phyloP scores from a whole-genome alignment of 176 grass and related monocot genomes.

The Hyparrhenia diplandra region DNA sequence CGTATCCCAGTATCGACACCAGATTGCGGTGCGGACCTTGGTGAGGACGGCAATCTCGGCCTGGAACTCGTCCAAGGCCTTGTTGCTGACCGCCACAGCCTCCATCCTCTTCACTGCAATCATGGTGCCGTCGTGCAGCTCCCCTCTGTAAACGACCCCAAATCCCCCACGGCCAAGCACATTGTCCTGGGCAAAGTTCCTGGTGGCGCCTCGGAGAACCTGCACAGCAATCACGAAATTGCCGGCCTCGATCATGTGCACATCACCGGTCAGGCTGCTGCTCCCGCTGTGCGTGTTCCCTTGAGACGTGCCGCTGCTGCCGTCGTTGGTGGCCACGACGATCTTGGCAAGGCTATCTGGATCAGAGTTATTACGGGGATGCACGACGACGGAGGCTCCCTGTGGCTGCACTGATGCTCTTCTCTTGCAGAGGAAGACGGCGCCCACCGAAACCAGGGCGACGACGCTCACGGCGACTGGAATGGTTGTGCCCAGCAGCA shows the following conservation, averaged over 20 bases:
- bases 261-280: slow-evolving; percentile 31
- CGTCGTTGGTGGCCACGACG: slow-evolving; percentile 31
- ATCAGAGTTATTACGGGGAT: slow-evolving; percentile 49
- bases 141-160: slow-evolving; percentile 84
- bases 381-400: slow-evolving; percentile 43
- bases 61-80: slow-evolving; percentile 91
- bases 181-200: slow-evolving; percentile 72
- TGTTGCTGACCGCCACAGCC: slow-evolving; percentile 67
- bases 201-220: slow-evolving; percentile 64
- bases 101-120: slow-evolving; percentile 99
- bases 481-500: slow-evolving; percentile 38
- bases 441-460: background rate
- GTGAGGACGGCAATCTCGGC: slow-evolving; percentile 86
- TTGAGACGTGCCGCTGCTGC: slow-evolving; percentile 21
- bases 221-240: slow-evolving; percentile 74
- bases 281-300: slow-evolving; percentile 28
- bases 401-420: slow-evolving; percentile 21
- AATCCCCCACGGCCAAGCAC: slow-evolving; percentile 85
- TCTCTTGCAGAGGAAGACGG: slow-evolving; percentile 29
- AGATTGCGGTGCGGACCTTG: slow-evolving; percentile 95
- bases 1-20: slow-evolving; percentile 85
- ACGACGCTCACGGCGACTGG: slow-evolving; percentile 35
- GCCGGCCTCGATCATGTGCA: slow-evolving; percentile 44
- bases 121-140: slow-evolving; percentile 76
- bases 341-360: slow-evolving; percentile 67